Evolutionary conservation across 2,329 filamentous ascomycete genomes (phyloP).

Genomic region (Mycocentrospora acerina): DNA sequence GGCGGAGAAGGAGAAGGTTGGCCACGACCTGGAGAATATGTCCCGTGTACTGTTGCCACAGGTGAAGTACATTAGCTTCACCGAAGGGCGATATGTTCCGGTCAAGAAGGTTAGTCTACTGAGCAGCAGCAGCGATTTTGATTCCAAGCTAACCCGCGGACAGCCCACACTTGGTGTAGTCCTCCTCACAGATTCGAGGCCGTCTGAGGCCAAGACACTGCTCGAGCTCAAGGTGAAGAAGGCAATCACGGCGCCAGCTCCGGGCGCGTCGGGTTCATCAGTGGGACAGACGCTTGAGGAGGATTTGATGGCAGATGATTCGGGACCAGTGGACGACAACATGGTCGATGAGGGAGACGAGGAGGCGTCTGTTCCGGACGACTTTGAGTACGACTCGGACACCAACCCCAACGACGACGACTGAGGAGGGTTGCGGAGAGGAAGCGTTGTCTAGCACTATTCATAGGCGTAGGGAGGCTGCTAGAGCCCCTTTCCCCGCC

Average conservation of each 20-base stretch:
- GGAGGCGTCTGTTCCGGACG: conserved; percentile 68
- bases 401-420: conserved; percentile 52
- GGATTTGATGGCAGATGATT: conserved; percentile 72
- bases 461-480: conserved; percentile 24
- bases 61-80: conserved; percentile 94
- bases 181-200: conserved; percentile 81
- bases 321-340: conserved; percentile 60
- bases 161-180: conserved; percentile 92
- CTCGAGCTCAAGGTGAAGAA: conserved; percentile 95
- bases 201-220: conserved; percentile 74
- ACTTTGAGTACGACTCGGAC: conserved; percentile 80
- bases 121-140: no score
- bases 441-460: conserved; percentile 21
- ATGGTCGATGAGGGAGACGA: conserved; percentile 84
- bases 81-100: conserved; percentile 85
- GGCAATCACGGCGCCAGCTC: conserved; percentile 49
- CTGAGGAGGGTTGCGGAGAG: conserved; percentile 11
- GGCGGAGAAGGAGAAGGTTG: conserved; percentile 91
- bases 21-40: conserved; percentile 97
- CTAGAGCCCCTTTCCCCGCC: conserved; percentile 28
- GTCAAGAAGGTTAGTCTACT: conserved; percentile 74
- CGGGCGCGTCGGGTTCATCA: conserved; percentile 45
- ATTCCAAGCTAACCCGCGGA: conserved; percentile 18
- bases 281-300: conserved; percentile 36
- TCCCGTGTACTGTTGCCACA: conserved; percentile 88